Conservation (phyloP, 1,139 yeast species). For the Scheffersomyces lignicola region DNA sequence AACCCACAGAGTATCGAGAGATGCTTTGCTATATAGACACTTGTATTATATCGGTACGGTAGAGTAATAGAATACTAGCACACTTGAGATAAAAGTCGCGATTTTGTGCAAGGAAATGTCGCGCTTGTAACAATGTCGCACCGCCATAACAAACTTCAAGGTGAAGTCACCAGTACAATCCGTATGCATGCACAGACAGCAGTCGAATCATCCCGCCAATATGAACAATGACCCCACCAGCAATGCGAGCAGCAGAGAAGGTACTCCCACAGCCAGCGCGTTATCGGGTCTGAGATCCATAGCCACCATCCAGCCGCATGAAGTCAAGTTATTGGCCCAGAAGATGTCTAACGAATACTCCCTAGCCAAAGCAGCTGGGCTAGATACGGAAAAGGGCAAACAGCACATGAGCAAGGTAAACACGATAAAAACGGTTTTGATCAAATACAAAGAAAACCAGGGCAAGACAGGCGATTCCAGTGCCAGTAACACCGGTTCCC, state of each 20-base stretch:
- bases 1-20: constrained; percentile 40
- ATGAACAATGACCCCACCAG: constrained; percentile 4
- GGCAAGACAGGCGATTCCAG: constrained; percentile 11
- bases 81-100: too few species aligned
- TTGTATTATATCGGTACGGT: too few species aligned
- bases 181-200: too few species aligned
- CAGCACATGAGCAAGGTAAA: constrained; percentile 69
- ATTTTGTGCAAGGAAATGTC: too few species aligned
- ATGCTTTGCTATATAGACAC: constrained; percentile 34
- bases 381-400: constrained; percentile 61
- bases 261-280: neutral
- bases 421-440: constrained; percentile 53
- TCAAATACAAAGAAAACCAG: constrained; percentile 44
- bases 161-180: too few species aligned
- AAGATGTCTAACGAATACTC: constrained; percentile 47
- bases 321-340: constrained; percentile 1
- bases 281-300: neutral
- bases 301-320: constrained; percentile 2
- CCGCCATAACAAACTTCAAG: too few species aligned
- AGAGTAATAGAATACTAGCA: too few species aligned
- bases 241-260: constrained; percentile 23
- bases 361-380: constrained; percentile 54
- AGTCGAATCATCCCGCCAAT: too few species aligned
- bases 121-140: too few species aligned
- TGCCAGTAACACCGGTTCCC: constrained; percentile 5